These are phyloP conservation scores for Gossypium gossypioides DNA, from an alignment of 441 rosid species.

Conservation along the genomic window DNA sequence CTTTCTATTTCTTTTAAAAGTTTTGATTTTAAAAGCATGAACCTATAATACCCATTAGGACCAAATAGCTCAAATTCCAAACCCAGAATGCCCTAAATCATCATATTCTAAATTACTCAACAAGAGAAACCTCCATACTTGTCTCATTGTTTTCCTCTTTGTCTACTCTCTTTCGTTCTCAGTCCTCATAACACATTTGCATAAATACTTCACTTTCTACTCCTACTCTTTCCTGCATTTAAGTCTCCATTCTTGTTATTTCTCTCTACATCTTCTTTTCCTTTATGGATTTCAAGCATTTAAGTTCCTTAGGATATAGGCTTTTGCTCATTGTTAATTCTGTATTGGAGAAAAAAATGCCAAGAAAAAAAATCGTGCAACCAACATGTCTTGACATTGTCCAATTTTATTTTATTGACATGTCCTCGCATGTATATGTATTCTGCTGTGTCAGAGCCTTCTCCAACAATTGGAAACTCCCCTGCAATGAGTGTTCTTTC, in stretches of 20 bases:
- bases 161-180: neutral
- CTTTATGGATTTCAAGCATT: conserved; percentile 2
- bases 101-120: neutral
- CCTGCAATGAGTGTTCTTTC: neutral
- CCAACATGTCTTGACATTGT: neutral
- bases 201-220: neutral
- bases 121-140: neutral
- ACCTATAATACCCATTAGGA: conserved; percentile 1
- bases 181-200: neutral
- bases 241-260: neutral
- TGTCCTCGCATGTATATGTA: neutral
- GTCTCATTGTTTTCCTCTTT: neutral
- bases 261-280: neutral
- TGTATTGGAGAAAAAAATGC: neutral
- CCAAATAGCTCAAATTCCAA: neutral
- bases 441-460: neutral
- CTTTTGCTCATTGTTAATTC: neutral
- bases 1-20: neutral
- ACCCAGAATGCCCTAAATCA: neutral
- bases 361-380: neutral
- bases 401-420: neutral
- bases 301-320: neutral
- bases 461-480: neutral
- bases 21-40: neutral
- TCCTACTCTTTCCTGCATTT: neutral